A percentile compares a stretch with the other conserved stretches of the same genome.
Evolutionary conservation across 257 asterid species (phyloP).

Genomic region (Cynanchum wilfordii): DNA sequence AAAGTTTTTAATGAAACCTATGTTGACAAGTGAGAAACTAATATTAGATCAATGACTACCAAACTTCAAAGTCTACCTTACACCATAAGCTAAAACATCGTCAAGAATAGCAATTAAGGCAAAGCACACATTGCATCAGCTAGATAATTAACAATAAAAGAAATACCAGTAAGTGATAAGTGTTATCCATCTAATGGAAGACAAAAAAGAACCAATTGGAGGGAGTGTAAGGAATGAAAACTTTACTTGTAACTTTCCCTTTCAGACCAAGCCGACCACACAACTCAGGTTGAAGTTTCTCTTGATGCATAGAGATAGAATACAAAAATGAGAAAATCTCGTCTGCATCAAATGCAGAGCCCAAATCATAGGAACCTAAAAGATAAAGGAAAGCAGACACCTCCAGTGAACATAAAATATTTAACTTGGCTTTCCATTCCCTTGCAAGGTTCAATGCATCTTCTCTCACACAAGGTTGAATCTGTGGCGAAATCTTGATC

Average conservation of each 20-base stretch:
- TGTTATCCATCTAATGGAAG: too few species aligned
- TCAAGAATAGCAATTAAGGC: too few species aligned
- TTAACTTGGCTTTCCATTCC: slow-evolving; percentile 43
- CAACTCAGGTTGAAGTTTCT: slow-evolving; percentile 20
- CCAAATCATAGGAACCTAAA: slow-evolving; percentile 34
- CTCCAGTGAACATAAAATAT: slow-evolving; percentile 20
- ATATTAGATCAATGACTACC: neutral
- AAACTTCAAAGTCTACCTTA: neutral
- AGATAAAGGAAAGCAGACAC: slow-evolving; percentile 42
- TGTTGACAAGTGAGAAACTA: slow-evolving; percentile 4
- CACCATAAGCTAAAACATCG: neutral
- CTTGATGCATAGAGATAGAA: slow-evolving; percentile 25
- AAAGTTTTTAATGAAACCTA: slow-evolving; percentile 21
- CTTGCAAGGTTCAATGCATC: slow-evolving; percentile 39
- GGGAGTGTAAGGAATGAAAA: neutral
- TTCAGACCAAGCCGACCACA: slow-evolving; percentile 21
- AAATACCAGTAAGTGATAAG: neutral
- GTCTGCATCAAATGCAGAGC: slow-evolving; percentile 29
- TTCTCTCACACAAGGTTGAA: slow-evolving; percentile 25
- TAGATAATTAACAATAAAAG: neutral
- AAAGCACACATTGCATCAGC: neutral
- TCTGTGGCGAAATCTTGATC: slow-evolving; percentile 22
- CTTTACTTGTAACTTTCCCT: slow-evolving; percentile 21
- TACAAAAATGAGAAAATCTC: slow-evolving; percentile 26
- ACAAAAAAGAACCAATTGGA: neutral